Evolutionary conservation across 2,329 filamentous ascomycete genomes (phyloP), one percentile per base, ranked within the genome.

Genomic region (Fusarium algeriense): DNA sequence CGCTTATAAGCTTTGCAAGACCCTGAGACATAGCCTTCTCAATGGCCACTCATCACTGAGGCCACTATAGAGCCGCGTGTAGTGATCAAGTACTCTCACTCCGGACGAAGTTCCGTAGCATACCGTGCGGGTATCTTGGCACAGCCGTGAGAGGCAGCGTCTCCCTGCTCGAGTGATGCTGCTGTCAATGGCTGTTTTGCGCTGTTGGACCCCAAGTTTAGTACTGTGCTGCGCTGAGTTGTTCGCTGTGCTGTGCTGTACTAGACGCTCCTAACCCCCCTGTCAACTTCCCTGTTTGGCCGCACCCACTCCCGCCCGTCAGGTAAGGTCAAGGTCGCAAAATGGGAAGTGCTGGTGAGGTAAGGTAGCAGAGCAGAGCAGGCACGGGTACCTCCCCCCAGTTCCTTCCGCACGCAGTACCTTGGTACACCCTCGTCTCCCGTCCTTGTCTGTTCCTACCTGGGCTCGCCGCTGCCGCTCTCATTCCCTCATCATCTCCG

Each of bases 401-500:
- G 58, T 70, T 59, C 60, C 49, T 67, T 70, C 66, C 66, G 57
- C 65, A 62, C 67, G 50, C 68, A 55, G 71, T 74, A 69, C 73
- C 69, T 74, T 67, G 63, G 70, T 71, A 78, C 76, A 74, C 71
- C 71, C 75, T 76, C 73, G 70, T 70, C 70, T 73, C 66, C 64
- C 64, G 63, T 67, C 43, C 62, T 67, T 48, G 62, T 61, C 52
- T 23, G 68, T 70, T 74, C 73, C 69, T 73, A 73, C 64, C 66
- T 75, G 56, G 68, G 64, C 69, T 75, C 67, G 74, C 64, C 69
- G 70, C 69, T 73, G 74, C 69, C 70, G 67, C 73, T 69, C 72
- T 72, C 75, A 71, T 74, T 78, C 75, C 76, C 72, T 75, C 74
- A 78, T 75, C 74, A 74, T 77, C 77, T 78, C 77, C 75, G 76